Conservation (phyloP, 768 basidiomycete species). For the Crassisporium funariophilum region DNA sequence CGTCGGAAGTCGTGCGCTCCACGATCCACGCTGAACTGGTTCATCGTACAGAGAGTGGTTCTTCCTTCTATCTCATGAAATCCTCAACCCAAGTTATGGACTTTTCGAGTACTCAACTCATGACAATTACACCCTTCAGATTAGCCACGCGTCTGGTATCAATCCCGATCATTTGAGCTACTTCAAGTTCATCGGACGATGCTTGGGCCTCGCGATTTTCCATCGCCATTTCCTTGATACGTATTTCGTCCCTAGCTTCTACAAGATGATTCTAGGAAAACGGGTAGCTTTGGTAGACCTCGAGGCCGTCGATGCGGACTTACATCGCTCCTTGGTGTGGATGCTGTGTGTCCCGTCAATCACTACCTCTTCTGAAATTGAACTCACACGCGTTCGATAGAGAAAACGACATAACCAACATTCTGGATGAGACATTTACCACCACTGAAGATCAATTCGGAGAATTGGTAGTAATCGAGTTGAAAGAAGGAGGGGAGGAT, state of each 20-base stretch:
- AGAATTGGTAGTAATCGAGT: conserved; percentile 65
- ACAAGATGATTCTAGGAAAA: conserved; percentile 76
- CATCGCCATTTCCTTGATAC: conserved; percentile 79
- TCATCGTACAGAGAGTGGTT: conserved; percentile 74
- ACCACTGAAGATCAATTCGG: conserved; percentile 76
- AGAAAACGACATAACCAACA: conserved; percentile 75
- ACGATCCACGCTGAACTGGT: too few relatives aligned
- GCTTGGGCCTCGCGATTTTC: conserved; percentile 75
- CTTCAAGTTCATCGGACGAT: conserved; percentile 80
- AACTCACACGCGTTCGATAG: conserved; percentile 34
- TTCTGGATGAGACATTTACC: conserved; percentile 74
- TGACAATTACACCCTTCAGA: conserved; percentile 81
- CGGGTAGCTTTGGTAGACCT: conserved; percentile 63
- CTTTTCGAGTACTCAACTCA: conserved; percentile 79
- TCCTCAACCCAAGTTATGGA: conserved; percentile 84
- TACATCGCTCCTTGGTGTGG: conserved; percentile 70
- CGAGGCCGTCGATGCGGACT: conserved; percentile 67
- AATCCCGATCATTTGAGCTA: conserved; percentile 80
- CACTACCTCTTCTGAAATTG: neutral
- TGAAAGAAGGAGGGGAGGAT: conserved; percentile 64
- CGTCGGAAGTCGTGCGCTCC: conserved; percentile 17
- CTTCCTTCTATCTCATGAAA: conserved; percentile 81
- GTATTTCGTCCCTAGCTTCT: conserved; percentile 79
- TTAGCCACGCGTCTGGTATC: conserved; percentile 74
- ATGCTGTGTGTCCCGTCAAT: conserved; percentile 61